phyloP scores from a whole-genome alignment of 768 basidiomycete genomes.

The Termitomyces sp. region DNA sequence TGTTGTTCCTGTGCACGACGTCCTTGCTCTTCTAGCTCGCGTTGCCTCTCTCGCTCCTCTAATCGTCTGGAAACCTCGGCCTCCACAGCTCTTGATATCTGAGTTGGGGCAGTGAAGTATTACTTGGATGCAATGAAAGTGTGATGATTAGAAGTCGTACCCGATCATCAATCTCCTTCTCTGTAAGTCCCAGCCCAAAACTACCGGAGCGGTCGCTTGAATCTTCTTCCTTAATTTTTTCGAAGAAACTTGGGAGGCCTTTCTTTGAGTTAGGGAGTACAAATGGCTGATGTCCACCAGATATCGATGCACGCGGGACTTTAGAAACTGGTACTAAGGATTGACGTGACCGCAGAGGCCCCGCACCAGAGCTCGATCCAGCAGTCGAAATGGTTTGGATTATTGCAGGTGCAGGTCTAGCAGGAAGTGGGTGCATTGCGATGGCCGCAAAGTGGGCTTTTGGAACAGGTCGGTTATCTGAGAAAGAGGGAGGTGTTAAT shows the following conservation, averaged over 20 bases:
- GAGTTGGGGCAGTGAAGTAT: conserved; percentile 18
- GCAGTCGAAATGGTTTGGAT: conserved; percentile 36
- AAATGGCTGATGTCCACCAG: conserved; percentile 34
- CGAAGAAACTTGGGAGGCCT: conserved; percentile 10
- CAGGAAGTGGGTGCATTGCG: conserved; percentile 38
- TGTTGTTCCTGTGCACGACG: conserved; percentile 28
- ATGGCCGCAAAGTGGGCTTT: conserved; percentile 66
- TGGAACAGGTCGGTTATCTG: conserved; percentile 56
- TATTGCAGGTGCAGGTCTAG: conserved; percentile 39
- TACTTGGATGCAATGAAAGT: neutral
- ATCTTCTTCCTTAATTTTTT: conserved; percentile 23
- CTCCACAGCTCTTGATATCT: conserved; percentile 72
- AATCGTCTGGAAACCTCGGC: conserved; percentile 66
- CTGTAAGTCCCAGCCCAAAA: conserved; percentile 42
- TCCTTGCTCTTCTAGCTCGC: conserved; percentile 32
- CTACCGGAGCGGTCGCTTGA: conserved; percentile 27
- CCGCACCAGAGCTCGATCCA: conserved; percentile 22
- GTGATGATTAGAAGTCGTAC: conserved; percentile 30
- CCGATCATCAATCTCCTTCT: conserved; percentile 72
- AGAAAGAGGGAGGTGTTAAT: neutral
- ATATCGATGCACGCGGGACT: conserved; percentile 29
- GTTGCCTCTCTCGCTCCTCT: conserved; percentile 40
- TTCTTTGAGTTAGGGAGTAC: conserved; percentile 22
- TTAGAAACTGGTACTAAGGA: conserved; percentile 34
- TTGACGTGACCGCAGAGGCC: conserved; percentile 21